Conservation (phyloP, 2,329 filamentous ascomycete genomes). For the Cryphonectria radicalis region DNA sequence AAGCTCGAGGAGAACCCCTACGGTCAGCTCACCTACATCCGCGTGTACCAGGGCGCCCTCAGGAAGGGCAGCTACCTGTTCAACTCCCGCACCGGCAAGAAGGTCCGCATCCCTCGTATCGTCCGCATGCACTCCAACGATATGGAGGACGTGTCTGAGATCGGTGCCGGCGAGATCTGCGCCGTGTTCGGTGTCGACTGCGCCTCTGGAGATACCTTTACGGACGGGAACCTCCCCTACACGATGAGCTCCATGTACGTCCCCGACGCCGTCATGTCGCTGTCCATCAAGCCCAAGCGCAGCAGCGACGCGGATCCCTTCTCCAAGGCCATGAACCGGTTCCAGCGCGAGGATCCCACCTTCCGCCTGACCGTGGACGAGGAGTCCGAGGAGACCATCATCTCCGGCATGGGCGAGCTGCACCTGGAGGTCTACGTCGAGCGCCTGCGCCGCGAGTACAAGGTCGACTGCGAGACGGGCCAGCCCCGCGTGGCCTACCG, state of each 20-base stretch:
- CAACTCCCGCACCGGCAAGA: conserved; percentile 94
- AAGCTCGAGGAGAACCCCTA: conserved; percentile 99
- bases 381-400: conserved; percentile 95
- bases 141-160: conserved; percentile 94
- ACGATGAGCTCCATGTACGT: conserved; percentile 99
- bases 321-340: conserved; percentile 97
- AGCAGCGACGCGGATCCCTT: conserved; percentile 92
- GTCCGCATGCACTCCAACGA: conserved; percentile 99
- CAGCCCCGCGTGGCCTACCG: conserved; percentile 97
- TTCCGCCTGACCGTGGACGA: conserved; percentile 92
- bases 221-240: conserved; percentile 89
- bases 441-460: conserved; percentile 95
- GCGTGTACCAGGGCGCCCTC: conserved; percentile 93
- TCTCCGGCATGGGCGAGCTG: conserved; percentile 96
- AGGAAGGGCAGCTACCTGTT: conserved; percentile 88
- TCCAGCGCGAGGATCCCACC: conserved; percentile 97
- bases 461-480: conserved; percentile 92
- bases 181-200: conserved; percentile 98
- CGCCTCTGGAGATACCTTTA: conserved; percentile 97
- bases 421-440: conserved; percentile 98
- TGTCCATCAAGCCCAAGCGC: conserved; percentile 95
- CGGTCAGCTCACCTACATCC: conserved; percentile 96
- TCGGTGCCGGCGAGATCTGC: conserved; percentile 96
- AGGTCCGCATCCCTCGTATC: conserved; percentile 94
- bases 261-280: conserved; percentile 95